phyloP scores from a whole-genome alignment of 2,329 filamentous ascomycete genomes.

The Penicillium sp. region DNA sequence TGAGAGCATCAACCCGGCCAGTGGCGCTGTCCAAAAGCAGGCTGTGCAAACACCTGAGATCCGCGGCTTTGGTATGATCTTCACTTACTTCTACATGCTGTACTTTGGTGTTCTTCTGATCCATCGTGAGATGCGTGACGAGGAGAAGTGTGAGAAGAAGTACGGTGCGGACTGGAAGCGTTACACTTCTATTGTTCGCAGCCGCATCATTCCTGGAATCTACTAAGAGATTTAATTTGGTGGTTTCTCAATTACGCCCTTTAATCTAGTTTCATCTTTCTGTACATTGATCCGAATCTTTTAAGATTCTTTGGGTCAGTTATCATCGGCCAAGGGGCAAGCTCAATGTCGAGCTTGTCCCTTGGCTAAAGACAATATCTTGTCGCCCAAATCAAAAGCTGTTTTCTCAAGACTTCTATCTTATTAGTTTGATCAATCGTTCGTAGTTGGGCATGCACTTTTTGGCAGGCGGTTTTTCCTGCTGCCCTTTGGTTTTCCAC shows the following conservation, averaged over 20 bases:
- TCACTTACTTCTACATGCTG: slow-evolving; percentile 92
- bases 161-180: slow-evolving; percentile 91
- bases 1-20: slow-evolving; percentile 48
- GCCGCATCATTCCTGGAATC: slow-evolving; percentile 79
- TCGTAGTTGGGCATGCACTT: too few species aligned
- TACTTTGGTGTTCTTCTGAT: slow-evolving; percentile 88
- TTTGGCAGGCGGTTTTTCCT: too few species aligned
- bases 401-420: too few species aligned
- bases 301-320: not conserved
- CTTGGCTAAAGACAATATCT: not conserved
- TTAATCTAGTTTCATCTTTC: not conserved
- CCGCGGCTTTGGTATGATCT: slow-evolving; percentile 78
- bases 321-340: too few species aligned
- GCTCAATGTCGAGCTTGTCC: not conserved
- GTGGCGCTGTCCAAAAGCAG: slow-evolving; percentile 68
- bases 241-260: not conserved
- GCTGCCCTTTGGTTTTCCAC: too few species aligned
- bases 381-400: too few species aligned
- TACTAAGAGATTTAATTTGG: slow-evolving; percentile 58
- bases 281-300: not conserved
- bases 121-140: slow-evolving; percentile 83
- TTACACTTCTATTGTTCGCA: slow-evolving; percentile 81
- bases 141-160: slow-evolving; percentile 87
- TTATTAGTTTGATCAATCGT: too few species aligned
- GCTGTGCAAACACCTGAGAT: slow-evolving; percentile 73